Conservation (phyloP, 371 early-diverging fungal genomes). For the Nosema muscidifuracis region DNA sequence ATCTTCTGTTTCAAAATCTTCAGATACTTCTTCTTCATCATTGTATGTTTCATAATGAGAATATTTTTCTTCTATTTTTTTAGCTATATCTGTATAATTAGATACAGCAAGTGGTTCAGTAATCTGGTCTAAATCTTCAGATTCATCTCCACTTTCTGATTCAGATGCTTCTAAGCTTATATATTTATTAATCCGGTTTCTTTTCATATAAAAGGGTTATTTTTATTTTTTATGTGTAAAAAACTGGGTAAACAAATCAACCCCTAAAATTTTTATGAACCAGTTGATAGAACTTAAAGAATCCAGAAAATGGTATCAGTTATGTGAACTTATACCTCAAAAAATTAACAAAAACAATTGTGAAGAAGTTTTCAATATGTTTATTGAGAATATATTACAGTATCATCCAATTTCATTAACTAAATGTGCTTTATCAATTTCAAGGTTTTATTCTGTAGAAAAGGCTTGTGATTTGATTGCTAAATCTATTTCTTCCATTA, state of each 20-base stretch:
- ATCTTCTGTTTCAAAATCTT: not conserved
- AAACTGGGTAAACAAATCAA: too few relatives aligned
- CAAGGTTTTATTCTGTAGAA: not conserved
- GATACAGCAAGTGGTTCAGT: conserved; percentile 7
- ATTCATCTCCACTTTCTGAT: conserved; percentile 28
- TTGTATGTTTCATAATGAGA: conserved; percentile 22
- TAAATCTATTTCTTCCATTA: not conserved
- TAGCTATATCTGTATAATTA: conserved; percentile 45
- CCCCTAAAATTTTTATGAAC: too few relatives aligned
- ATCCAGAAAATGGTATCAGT: not conserved
- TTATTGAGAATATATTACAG: conserved; percentile 14
- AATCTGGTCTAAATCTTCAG: conserved; percentile 26
- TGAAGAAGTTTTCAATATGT: not conserved
- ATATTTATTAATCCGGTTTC: conserved; percentile 41
- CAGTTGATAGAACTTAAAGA: not conserved
- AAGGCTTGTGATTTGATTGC: conserved; percentile 8
- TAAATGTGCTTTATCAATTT: not conserved
- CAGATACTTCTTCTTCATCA: conserved; percentile 42
- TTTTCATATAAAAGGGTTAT: too few relatives aligned
- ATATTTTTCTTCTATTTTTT: conserved; percentile 56
- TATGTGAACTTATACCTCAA: not conserved
- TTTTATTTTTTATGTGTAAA: too few relatives aligned
- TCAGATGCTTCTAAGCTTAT: conserved; percentile 60
- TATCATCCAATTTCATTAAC: conserved; percentile 12
- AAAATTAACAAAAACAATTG: not conserved